phyloP scores from a whole-genome alignment of 768 basidiomycete genomes.

The Tephrocybe sp. region DNA sequence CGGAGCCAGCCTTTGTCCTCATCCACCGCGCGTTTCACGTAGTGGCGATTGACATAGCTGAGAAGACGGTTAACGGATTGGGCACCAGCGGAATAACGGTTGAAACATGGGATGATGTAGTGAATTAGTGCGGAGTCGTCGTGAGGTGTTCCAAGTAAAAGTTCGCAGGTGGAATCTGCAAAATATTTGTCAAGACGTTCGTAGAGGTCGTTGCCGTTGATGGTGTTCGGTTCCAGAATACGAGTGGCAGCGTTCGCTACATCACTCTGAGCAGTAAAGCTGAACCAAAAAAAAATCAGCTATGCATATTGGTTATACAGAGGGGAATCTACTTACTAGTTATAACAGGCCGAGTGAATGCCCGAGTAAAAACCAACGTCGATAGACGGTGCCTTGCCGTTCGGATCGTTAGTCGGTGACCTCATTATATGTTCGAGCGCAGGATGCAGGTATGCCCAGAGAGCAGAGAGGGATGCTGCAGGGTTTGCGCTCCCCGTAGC shows the following conservation, averaged over 20 bases:
- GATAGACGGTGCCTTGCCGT: conserved; percentile 65
- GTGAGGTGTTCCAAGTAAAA: conserved; percentile 60
- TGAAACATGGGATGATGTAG: conserved; percentile 72
- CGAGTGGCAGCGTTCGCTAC: conserved; percentile 31
- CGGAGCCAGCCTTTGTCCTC: conserved; percentile 81
- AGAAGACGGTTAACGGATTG: conserved; percentile 70
- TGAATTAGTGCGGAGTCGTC: conserved; percentile 68
- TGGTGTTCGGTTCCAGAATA: conserved; percentile 26
- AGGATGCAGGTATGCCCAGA: conserved; percentile 77
- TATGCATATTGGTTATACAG: conserved; percentile 9
- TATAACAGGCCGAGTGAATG: conserved; percentile 81
- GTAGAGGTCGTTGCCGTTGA: conserved; percentile 69
- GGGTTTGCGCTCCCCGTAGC: conserved; percentile 72
- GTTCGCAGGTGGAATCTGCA: conserved; percentile 57
- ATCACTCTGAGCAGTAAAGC: conserved; percentile 61
- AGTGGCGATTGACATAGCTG: conserved; percentile 79
- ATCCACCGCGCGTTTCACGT: conserved; percentile 73
- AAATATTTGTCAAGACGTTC: conserved; percentile 73
- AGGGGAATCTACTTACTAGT: conserved; percentile 52
- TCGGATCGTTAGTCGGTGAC: conserved; percentile 56
- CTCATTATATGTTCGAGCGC: conserved; percentile 78
- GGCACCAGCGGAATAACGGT: conserved; percentile 67
- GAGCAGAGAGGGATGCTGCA: conserved; percentile 64
- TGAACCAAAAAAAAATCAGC: conserved; percentile 23
- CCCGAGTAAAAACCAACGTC: conserved; percentile 74